Base-by-base conservation (phyloP, 1,139 yeast species). In the Geotrichum citri-aurantii region DNA sequence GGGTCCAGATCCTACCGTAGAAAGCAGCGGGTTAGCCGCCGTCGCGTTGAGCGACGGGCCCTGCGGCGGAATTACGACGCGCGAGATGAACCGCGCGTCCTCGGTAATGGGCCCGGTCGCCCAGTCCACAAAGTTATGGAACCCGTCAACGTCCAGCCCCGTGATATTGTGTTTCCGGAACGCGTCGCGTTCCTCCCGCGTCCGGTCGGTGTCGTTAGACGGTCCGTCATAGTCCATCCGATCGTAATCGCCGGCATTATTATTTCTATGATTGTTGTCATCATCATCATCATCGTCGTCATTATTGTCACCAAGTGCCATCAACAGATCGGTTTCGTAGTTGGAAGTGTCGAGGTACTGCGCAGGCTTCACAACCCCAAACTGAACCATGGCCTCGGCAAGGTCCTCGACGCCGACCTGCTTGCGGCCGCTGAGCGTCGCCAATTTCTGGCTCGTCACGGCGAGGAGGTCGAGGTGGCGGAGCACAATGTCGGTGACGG, bases 401-500 rank as follows among this genome's bases (percentile, higher is more conserved):
- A 85, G 74, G 68, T 88, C 95, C 55, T 80, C 82, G 11, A 84
- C 66, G 7, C 75, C 77, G 7, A 82, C 75, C 14, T 73, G 74
- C 10, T 69, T 72, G 31, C 79, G 71, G 10, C 77, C 77, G 49
- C 77, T 73, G 19, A 70, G 61, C n/a, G 74, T 68, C 0, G 83
- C 77, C 21, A 75, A 69, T 1, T 72, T 71, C 27, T 74, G 65
- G 1, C 85, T 72, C 56, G 78, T 79, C 8, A 70, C 61, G 1
- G 81, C 72, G 40, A 87, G 68, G 37, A 81, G 71, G 52, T 73
- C 72, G 46, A 88, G 69, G 67, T 82, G 84, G 52, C 83, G 79
- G 17, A 85, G 73, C 66, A 84, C 79, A 6, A 88, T 64, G 64
- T 86, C 93, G 0, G 91, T 82, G 33, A 86, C 64, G 2, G 81